Percentiles rank a stretch among this genome's conserved stretches.
Conservation (phyloP, 1,284 basidiomycete species). For the Heterobasidion annosum region DNA sequence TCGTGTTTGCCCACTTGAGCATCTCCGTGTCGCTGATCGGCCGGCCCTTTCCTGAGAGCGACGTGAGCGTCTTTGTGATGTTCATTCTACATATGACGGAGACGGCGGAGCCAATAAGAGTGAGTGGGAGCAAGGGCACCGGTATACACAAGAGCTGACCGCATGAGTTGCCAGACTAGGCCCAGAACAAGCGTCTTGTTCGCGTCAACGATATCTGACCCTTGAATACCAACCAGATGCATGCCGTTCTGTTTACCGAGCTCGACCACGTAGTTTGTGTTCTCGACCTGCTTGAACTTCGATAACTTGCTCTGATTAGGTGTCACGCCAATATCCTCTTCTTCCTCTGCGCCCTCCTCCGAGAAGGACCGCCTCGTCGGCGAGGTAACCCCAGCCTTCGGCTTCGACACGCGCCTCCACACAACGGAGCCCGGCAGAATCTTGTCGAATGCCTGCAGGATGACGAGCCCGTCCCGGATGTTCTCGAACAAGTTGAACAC, state of each 20-base stretch:
- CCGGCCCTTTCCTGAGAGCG: conserved; percentile 66
- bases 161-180: conserved; percentile 97
- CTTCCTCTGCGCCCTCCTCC: conserved; percentile 53
- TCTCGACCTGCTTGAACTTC: conserved; percentile 96
- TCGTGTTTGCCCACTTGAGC: conserved; percentile 92
- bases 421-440: conserved; percentile 86
- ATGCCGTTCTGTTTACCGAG: conserved; percentile 88
- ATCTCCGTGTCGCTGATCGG: conserved; percentile 90
- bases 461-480: conserved; percentile 83
- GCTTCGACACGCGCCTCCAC: conserved; percentile 93
- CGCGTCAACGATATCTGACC: conserved; percentile 94
- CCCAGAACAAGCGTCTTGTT: conserved; percentile 89
- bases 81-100: conserved; percentile 46
- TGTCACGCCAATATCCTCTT: conserved; percentile 66
- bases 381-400: conserved; percentile 58
- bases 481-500: conserved; percentile 98
- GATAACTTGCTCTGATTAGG: conserved; percentile 81
- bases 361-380: conserved; percentile 22
- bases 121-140: neutral
- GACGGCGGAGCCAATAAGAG: neutral
- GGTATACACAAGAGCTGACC: conserved; percentile 33
- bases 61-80: conserved; percentile 86
- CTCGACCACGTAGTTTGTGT: conserved; percentile 95
- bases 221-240: conserved; percentile 97
- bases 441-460: conserved; percentile 96